Evolutionary conservation across 306 rosid genomes (phyloP), one percentile per base, ranked within the genome.

Genomic region (Acacia melanoxylon): DNA sequence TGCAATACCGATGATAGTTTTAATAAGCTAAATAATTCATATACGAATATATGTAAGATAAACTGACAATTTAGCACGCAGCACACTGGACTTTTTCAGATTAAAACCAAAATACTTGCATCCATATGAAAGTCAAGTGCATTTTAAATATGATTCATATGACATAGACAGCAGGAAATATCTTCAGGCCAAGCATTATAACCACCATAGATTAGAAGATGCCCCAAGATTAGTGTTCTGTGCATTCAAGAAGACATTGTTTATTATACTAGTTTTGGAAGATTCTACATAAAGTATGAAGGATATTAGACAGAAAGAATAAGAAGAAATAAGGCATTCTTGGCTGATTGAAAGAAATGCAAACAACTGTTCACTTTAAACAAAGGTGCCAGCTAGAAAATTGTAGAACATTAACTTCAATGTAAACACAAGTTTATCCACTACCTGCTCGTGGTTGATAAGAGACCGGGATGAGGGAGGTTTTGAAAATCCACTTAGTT

Each of bases 381-480:
- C 29, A 59, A 74, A 59, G 17, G 35, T 22, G 37, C 65, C 65
- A 35, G 45, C 58, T 70, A 67, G 59, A 72, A 66, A 52, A 22
- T 68, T 35, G 68, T 42, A 35, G 78, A 63, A 54, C 56, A 68
- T 78, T 52, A 71, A 22, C 42, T 72, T 37, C 48, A 75, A 46
- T 29, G 78, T 24, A 83, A 73, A 56, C 61, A 35, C 46, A 81
- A 48, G 58, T 42, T 73, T 78, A 59, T 72, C 12, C n/a, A 17
- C 52, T 82, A 93, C 99, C 97, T 92, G 98, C 75, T 93, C 98
- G 35, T 93, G 99, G 82, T 68, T 90, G 83, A 95, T 85, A 65
- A 92, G 96, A 72, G 99, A 95, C 62, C 96, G 89, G 46, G 94
- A 93, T 46, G 99, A 95, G 6, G 98, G 99, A 82, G 99, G 99